Base-by-base conservation (phyloP, 192 early-diverging fungal genomes). In the Entophlyctis helioformis region DNA sequence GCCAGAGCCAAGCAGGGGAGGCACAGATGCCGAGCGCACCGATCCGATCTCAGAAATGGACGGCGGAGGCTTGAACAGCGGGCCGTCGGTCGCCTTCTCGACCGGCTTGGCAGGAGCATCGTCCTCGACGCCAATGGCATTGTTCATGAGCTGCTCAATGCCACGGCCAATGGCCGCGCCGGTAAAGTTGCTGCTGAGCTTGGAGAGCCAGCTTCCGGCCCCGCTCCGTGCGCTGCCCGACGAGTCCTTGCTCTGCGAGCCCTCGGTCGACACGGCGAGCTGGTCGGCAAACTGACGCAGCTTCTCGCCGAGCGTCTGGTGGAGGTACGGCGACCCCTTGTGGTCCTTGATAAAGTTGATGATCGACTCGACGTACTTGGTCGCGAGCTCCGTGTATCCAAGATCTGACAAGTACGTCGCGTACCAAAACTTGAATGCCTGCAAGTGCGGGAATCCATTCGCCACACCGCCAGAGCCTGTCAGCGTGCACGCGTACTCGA, bases 401-500 rank as follows among this genome's bases (percentile, higher is more conserved):
- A 76, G 65, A 40, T 95, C 92, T 4, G 74, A 71, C 6, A 98
- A 67, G 59, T 79, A 78, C 72, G 77, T 81, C n/a, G 87, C 86
- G 52, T 86, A 74, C 23, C 61, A 47, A 4, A 98, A 62, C 53
- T 96, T 96, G 76, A 89, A 91, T 0, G 78, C 76, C 50, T 95
- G 91, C 38, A 98, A 58, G 50, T 85, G 84, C n/a, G 88, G 86
- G n/a, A 98, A 39, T n/a, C 61, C 56, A 13, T 75, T 69, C 16
- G 74, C 57, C 16, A 57, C 22, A 21, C 66, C 69, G 22, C 39
- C 29, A 45, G 60, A 19, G 63, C 57, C 35, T 21, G 57, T 59
- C 18, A 77, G 56, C 11, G 78, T 77, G 31, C 71, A 63, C 8
- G 79, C 72, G 59, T 82, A 81, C 53, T 93, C 89, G 52, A 80